Evolutionary conservation across 768 basidiomycete species (phyloP), one percentile per base, ranked within the genome.

Genomic region (Tephrocybe sp.): DNA sequence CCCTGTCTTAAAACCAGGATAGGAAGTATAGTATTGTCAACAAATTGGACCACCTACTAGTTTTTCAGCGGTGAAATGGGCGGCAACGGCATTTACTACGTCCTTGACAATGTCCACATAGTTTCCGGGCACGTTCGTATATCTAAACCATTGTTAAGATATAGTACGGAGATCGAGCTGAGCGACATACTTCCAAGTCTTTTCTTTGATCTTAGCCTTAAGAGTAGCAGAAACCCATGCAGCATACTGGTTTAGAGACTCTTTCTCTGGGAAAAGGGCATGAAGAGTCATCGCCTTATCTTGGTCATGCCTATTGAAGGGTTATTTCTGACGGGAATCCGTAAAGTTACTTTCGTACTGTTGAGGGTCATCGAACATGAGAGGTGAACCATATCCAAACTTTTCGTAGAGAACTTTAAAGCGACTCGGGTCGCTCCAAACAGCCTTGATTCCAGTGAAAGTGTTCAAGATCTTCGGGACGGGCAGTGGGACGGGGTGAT

Each of bases 21-120:
- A 35, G 14, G 13, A 26, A 11, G 22, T 3, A n/a, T n/a, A n/a
- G 13, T 12, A 2, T 20, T 17, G 39, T 14, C 26, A 8, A 12
- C 16, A 11, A 6, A 12, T 13, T n/a, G 6, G 32, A 6, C 1
- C 17, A 10, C 70, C 14, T 44, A 73, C 73, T 14, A 75, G 52
- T 45, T 65, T 59, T 45, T 71, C 67, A 3, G 72, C 68, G 32
- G 68, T 67, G 67, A 73, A 74, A 50, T 75, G 69, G 2, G 71
- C 66, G 1, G 66, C 62, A 22, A 70, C 65, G 9, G 73, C 62
- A 48, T 78, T 78, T 61, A 77, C 65, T 9, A 80, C 76, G 51
- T 78, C 74, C 30, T 69, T 65, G n/a, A 77, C 72, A 55, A 81
- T 68, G 55, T 83, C 75, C 49, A 81, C 59, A 33, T 68, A 70